These are phyloP conservation scores for Thymus quinquecostatus DNA, from an alignment of 257 asterid genomes.

Conservation along the genomic window DNA sequence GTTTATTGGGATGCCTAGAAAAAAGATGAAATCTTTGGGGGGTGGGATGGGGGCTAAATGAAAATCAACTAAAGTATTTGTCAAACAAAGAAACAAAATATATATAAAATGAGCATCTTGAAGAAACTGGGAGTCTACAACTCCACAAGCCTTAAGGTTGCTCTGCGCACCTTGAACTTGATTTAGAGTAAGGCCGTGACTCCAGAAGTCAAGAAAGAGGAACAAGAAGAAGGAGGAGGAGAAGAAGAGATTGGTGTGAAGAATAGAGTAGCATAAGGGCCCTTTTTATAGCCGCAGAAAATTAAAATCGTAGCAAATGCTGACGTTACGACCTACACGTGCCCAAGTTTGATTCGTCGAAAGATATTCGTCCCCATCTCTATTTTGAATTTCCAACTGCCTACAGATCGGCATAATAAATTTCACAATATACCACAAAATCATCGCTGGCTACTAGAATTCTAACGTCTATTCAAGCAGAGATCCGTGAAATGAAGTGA, in stretches of 20 bases:
- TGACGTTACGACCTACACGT: slow-evolving; percentile 8
- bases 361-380: not conserved
- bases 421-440: not conserved
- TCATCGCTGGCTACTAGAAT: not conserved
- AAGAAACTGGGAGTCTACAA: not conserved
- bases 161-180: not conserved
- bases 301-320: not conserved
- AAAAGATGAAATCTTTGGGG: not conserved
- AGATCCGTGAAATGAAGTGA: not conserved
- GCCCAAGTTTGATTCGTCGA: not conserved
- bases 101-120: not conserved
- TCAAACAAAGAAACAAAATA: not conserved
- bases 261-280: not conserved
- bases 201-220: not conserved
- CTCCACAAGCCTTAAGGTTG: not conserved
- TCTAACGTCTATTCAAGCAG: not conserved
- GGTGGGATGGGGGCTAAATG: not conserved
- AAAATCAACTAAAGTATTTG: not conserved
- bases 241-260: not conserved
- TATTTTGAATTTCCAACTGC: not conserved
- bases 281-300: not conserved
- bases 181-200: not conserved
- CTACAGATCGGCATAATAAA: not conserved
- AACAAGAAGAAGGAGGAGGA: not conserved
- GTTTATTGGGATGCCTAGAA: not conserved